Evolutionary conservation across 2,329 filamentous ascomycete species (phyloP).

Genomic region (Aspergillus viridinutans): DNA sequence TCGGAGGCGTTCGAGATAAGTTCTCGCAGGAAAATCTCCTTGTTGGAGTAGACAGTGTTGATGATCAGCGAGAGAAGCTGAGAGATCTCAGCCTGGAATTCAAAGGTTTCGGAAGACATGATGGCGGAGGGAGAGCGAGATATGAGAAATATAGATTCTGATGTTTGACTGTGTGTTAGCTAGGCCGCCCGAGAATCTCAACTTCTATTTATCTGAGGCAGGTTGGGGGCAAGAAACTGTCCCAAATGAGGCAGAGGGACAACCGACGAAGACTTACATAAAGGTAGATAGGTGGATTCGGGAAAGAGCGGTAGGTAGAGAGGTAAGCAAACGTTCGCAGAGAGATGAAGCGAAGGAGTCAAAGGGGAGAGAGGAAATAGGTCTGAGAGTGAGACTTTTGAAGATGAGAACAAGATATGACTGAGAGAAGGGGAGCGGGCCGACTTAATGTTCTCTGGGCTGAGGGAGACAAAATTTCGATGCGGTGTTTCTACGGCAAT

Average conservation of each 20-base stretch:
- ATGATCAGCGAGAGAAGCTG: conserved; percentile 99
- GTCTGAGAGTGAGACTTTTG: not conserved
- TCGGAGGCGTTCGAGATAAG: conserved; percentile 97
- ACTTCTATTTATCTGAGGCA: no score
- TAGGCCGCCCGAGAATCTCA: no score
- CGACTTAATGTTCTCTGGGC: conserved; percentile 27
- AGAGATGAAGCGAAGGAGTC: conserved; percentile 13
- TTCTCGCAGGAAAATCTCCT: conserved; percentile 99
- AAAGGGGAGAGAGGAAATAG: conserved; percentile 1
- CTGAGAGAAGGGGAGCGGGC: conserved; percentile 16
- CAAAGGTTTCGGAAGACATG: conserved; percentile 92
- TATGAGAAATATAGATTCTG: not conserved
- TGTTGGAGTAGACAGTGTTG: conserved; percentile 99
- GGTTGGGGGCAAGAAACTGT: no score
- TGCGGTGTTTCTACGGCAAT: conserved; percentile 35
- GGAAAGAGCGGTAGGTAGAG: conserved; percentile 2
- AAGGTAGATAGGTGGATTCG: conserved; percentile 6
- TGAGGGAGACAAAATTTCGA: conserved; percentile 24
- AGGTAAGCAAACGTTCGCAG: conserved; percentile 7
- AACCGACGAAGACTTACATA: conserved; percentile 8
- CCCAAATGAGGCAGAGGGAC: conserved; percentile 13
- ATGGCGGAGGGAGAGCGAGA: conserved; percentile 36
- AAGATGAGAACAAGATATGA: conserved; percentile 7
- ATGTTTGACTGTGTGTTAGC: no score
- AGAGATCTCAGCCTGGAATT: conserved; percentile 99